phyloP scores from a whole-genome alignment of 441 rosid species.

The Aquilaria agallochum region DNA sequence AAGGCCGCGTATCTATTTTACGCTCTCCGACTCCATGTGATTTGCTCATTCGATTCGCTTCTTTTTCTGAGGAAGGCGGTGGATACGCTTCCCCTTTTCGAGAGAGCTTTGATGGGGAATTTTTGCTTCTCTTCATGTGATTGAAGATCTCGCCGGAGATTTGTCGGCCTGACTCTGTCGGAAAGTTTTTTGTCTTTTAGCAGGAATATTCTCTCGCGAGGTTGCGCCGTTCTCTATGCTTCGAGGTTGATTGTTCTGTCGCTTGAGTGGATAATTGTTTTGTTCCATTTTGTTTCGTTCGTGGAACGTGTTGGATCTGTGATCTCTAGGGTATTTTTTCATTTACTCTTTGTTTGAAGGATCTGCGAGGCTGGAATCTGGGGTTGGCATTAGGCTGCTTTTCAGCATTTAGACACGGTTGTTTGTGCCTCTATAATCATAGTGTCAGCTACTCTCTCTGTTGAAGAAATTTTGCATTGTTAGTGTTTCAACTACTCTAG shows the following conservation, averaged over 20 bases:
- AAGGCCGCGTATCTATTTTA: not conserved
- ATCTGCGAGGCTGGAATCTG: not conserved
- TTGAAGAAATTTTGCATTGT: not conserved
- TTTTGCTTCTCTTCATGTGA: not conserved
- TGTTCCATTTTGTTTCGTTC: too few relatives aligned
- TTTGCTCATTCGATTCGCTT: slow-evolving; percentile 23
- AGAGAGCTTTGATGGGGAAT: not conserved
- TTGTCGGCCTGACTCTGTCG: not conserved
- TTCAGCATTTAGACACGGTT: slow-evolving; percentile 3
- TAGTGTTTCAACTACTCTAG: not conserved
- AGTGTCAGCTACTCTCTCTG: not conserved
- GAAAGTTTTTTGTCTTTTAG: slow-evolving; percentile 1
- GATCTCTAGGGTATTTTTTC: too few relatives aligned
- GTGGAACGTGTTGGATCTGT: too few relatives aligned
- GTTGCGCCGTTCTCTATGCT: too few relatives aligned
- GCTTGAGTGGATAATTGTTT: too few relatives aligned
- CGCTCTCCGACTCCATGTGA: slow-evolving; percentile 21
- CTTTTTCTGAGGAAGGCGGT: slow-evolving; percentile 12
- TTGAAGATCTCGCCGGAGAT: slow-evolving; percentile 7
- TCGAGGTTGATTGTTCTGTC: not conserved
- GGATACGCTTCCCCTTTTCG: slow-evolving; percentile 5
- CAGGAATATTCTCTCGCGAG: too few relatives aligned
- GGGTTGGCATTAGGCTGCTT: slow-evolving; percentile 1
- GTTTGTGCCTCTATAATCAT: not conserved
- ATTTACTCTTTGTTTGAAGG: too few relatives aligned